phyloP scores from a whole-genome alignment of 208 protist genomes.

The Porcisia hertigi region DNA sequence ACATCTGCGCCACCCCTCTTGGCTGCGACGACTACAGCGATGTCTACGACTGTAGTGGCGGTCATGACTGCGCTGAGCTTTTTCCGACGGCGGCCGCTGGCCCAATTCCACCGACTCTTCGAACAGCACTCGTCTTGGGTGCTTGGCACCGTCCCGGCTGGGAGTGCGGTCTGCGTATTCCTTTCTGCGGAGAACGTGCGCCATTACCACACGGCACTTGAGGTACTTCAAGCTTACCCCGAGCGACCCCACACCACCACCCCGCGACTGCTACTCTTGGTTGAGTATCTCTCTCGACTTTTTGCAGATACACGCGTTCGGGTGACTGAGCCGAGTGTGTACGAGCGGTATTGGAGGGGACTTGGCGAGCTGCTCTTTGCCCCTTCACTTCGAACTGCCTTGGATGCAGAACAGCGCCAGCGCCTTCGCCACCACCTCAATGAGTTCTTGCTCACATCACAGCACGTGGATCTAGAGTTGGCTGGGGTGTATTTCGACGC shows the following conservation, averaged over 20 bases:
- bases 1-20: neutral
- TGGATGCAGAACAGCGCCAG: neutral
- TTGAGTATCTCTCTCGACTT: slow-evolving; percentile 21
- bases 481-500: slow-evolving; percentile 47
- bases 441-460: slow-evolving; percentile 49
- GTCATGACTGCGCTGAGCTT: slow-evolving; percentile 18
- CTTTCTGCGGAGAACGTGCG: slow-evolving; percentile 17
- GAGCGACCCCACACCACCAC: neutral
- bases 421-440: slow-evolving; percentile 29
- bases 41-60: neutral
- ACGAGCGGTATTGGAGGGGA: slow-evolving; percentile 27
- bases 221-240: slow-evolving; percentile 14
- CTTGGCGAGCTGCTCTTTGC: slow-evolving; percentile 30
- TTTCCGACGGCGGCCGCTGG: slow-evolving; percentile 19
- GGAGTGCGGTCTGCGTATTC: slow-evolving; percentile 18
- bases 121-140: slow-evolving; percentile 26
- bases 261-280: slow-evolving; percentile 5
- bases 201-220: slow-evolving; percentile 13
- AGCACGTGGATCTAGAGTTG: slow-evolving; percentile 30
- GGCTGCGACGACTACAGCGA: neutral
- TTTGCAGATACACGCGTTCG: slow-evolving; percentile 11
- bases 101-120: slow-evolving; percentile 9
- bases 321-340: slow-evolving; percentile 10
- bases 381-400: no score
- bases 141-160: slow-evolving; percentile 14